Evolutionary conservation across 2,329 filamentous ascomycete species (phyloP).

Genomic region (Cercospora citrullina): DNA sequence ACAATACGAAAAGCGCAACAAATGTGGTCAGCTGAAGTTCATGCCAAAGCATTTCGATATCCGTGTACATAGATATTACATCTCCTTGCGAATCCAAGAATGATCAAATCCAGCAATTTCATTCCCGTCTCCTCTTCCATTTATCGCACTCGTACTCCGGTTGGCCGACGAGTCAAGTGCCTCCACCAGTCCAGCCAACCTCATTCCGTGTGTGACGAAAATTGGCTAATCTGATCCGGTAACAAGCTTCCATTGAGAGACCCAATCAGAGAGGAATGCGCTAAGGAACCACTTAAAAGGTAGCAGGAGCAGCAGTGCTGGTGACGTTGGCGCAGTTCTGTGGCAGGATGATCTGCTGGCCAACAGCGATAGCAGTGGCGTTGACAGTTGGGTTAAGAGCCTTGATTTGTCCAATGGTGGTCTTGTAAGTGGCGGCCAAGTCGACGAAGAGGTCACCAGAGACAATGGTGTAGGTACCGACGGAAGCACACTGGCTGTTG

Average conservation of each 20-base stretch:
- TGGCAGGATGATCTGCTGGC: conserved; percentile 22
- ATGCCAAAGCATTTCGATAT: not conserved
- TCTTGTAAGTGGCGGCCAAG: conserved; percentile 25
- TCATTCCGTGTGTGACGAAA: not conserved
- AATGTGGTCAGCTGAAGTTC: not conserved
- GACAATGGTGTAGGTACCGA: conserved; percentile 30
- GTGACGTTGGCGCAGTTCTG: conserved; percentile 12
- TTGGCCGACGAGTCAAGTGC: not conserved
- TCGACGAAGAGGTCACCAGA: conserved; percentile 31
- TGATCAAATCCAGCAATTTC: not conserved
- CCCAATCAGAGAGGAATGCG: not conserved
- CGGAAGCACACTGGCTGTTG: conserved; percentile 22
- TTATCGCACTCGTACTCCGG: not conserved
- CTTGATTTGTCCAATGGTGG: conserved; percentile 31
- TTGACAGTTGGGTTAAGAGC: conserved; percentile 29
- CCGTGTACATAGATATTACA: not conserved
- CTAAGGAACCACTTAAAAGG: not conserved
- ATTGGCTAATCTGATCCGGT: not conserved
- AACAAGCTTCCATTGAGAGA: not conserved
- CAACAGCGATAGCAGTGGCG: conserved; percentile 21
- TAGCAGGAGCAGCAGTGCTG: not conserved
- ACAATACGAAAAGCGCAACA: not conserved
- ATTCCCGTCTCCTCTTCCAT: not conserved
- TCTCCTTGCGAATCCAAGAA: not conserved
- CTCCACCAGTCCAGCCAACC: not conserved